Percentiles rank a stretch among this genome's conserved stretches.
These are phyloP conservation scores for Citrus sinensis DNA, from an alignment of 345 rosid species.

Conservation along the genomic window DNA sequence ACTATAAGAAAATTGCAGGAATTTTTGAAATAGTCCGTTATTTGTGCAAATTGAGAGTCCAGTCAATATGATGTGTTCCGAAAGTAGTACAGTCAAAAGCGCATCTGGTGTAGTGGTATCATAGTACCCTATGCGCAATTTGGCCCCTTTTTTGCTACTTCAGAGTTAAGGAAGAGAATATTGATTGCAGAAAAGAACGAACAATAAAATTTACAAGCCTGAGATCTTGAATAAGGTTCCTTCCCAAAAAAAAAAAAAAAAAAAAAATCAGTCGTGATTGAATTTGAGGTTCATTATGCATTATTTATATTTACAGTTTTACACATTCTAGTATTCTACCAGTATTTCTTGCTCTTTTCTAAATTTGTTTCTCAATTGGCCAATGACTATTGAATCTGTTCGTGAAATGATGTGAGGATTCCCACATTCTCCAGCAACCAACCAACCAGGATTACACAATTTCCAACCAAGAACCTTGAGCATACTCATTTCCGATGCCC, in stretches of 20 bases:
- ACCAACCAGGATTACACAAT: not conserved
- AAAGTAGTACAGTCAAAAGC: conserved; percentile 10
- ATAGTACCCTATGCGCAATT: conserved; percentile 87
- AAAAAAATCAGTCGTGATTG: no score
- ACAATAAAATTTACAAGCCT: no score
- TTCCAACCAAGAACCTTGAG: not conserved
- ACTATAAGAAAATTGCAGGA: no score
- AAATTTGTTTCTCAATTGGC: not conserved
- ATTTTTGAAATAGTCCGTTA: no score
- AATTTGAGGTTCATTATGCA: no score
- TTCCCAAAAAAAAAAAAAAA: no score
- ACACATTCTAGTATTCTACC: not conserved
- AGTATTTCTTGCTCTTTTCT: not conserved
- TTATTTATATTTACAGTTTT: not conserved
- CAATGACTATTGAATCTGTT: not conserved
- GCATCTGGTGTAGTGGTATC: conserved; percentile 95
- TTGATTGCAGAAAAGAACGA: no score
- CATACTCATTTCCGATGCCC: conserved; percentile 55
- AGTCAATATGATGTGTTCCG: no score
- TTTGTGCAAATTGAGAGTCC: no score
- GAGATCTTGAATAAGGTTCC: no score
- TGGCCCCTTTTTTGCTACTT: no score
- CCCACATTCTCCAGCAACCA: not conserved
- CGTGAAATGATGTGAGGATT: not conserved
- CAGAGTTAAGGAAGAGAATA: no score